Evolutionary conservation across 1,139 yeast species (phyloP), one percentile per base, ranked within the genome.

Genomic region (Protomyces gravidus): DNA sequence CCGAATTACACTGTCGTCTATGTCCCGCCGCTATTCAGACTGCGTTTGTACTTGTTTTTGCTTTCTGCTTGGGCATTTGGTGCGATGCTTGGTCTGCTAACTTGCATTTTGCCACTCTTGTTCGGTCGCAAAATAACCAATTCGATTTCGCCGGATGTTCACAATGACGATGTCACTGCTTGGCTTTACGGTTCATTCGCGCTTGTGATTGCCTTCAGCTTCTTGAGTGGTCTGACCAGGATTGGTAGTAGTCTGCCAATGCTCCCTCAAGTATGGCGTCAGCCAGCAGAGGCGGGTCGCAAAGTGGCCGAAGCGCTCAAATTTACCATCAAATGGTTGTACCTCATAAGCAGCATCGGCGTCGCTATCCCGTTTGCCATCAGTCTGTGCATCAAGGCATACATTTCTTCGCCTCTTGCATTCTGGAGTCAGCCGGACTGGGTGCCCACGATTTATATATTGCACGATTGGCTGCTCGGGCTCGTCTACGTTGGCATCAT

Each of bases 21-120:
- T 72, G 77, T 89, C 58, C 98, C 98, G 2, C 96, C 96, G 1
- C 67, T 78, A 61, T 88, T 92, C 71, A 78, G 82, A 58, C 51
- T 70, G 13, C 77, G 96, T 58, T 78, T 89, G 51, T 75, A 79
- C 45, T 72, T 71, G 0, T 73, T 92, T 52, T 75, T 89, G 49
- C 69, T 76, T 1, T 72, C 80, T 70, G 75, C 89, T 30, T 89
- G 97, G 95, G 67, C 80, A 1, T 85, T 84, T 69, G 83, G 95
- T 0, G 78, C 83, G 0, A 57, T 82, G 0, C 26, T 50, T 7
- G 42, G 45, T n/a, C 27, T 55, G 2, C 25, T 40, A 11, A 11
- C 13, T 21, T 26, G 45, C n/a, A 49, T 49, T 13, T 13, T 49
- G 5, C 59, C 59, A 19, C 42, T 53, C 11, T 17, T 53, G 19